Evolutionary conservation across 2,329 filamentous ascomycete species (phyloP).

Genomic region (Zymoseptoria pseudotritici): DNA sequence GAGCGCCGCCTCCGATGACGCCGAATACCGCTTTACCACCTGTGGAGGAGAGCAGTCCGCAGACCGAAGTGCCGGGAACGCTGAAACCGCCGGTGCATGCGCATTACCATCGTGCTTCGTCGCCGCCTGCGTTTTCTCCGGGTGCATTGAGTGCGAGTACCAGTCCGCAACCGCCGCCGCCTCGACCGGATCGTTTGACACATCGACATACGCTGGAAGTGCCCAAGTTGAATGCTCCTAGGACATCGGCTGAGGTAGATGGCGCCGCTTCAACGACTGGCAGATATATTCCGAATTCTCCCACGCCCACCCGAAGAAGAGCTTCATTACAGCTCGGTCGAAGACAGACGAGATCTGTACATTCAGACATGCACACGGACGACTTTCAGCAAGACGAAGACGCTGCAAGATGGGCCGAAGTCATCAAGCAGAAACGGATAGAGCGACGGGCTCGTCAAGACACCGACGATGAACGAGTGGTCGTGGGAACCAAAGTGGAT

Average conservation of each 20-base stretch:
- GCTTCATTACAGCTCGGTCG: slow-evolving; percentile 77
- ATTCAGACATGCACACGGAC: slow-evolving; percentile 76
- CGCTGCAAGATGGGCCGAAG: slow-evolving; percentile 84
- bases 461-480: slow-evolving; percentile 82
- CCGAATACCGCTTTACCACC: slow-evolving; percentile 20
- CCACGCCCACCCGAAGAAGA: slow-evolving; percentile 55
- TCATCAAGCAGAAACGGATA: slow-evolving; percentile 82
- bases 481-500: slow-evolving; percentile 96
- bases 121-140: slow-evolving; percentile 31
- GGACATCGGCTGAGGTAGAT: slow-evolving; percentile 67
- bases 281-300: slow-evolving; percentile 65
- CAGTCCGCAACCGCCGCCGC: slow-evolving; percentile 50
- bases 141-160: slow-evolving; percentile 5
- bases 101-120: slow-evolving; percentile 27
- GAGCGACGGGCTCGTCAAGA: slow-evolving; percentile 78
- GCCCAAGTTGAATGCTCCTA: slow-evolving; percentile 58
- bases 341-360: slow-evolving; percentile 73
- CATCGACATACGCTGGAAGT: slow-evolving; percentile 87
- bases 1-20: slow-evolving; percentile 16
- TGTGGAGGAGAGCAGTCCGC: slow-evolving; percentile 24
- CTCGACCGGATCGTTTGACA: slow-evolving; percentile 54
- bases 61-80: slow-evolving; percentile 11
- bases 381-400: slow-evolving; percentile 84
- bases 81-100: slow-evolving; percentile 20
- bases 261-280: slow-evolving; percentile 58